Conservation (phyloP, 495 filamentous ascomycete genomes). For the Tuber calosporum region DNA sequence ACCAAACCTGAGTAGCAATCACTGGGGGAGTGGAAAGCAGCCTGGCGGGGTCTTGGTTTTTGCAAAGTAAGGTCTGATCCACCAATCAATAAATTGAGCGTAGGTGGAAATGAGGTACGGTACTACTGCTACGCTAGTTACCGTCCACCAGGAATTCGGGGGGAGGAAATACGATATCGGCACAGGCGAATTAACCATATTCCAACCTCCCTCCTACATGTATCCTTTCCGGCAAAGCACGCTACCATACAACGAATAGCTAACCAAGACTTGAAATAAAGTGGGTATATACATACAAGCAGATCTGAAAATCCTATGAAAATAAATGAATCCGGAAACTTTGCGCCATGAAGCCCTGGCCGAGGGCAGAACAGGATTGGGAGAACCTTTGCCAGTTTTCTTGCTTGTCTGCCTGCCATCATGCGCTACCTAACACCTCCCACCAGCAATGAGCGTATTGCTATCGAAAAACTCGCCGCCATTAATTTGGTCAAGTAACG, state of each 20-base stretch:
- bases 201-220: background rate
- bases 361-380: background rate
- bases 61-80: background rate
- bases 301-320: background rate
- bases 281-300: background rate
- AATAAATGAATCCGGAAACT: background rate
- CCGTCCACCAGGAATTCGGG: background rate
- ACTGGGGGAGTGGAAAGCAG: background rate
- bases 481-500: background rate
- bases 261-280: background rate
- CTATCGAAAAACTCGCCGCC: background rate
- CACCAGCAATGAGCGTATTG: background rate
- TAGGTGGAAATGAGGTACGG: background rate
- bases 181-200: background rate
- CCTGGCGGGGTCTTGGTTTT: background rate
- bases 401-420: background rate
- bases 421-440: background rate
- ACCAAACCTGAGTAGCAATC: background rate
- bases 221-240: background rate
- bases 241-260: background rate
- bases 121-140: background rate
- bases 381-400: background rate
- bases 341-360: background rate
- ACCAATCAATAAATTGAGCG: background rate
- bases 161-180: background rate